phyloP scores from a whole-genome alignment of 805 yeast species.

The Candida pseudoglaebosa region DNA sequence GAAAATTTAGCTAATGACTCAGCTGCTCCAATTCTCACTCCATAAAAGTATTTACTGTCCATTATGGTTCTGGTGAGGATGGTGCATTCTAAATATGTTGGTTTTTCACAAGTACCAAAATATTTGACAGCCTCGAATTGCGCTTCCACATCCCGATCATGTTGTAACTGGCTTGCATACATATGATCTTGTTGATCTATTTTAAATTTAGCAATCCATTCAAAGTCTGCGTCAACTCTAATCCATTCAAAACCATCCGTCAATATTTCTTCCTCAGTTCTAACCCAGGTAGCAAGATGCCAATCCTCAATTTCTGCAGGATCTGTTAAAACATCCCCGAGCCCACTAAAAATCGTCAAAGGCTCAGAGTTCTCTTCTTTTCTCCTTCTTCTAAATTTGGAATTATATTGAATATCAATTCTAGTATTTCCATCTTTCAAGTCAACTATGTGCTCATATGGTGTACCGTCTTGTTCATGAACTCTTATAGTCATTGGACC shows the following conservation, averaged over 20 bases:
- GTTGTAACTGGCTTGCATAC: conserved; percentile 90
- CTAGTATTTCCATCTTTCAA: conserved; percentile 80
- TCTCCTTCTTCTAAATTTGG: conserved; percentile 81
- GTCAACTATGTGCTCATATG: conserved; percentile 95
- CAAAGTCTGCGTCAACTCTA: conserved; percentile 95
- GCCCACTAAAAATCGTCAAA: conserved; percentile 40
- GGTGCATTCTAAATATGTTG: conserved; percentile 66
- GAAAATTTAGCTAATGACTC: conserved; percentile 69
- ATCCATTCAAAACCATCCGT: conserved; percentile 97
- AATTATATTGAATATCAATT: conserved; percentile 90
- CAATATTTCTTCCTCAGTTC: conserved; percentile 62
- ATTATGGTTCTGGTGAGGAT: conserved; percentile 72
- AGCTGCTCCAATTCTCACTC: conserved; percentile 86
- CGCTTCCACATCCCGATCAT: conserved; percentile 95
- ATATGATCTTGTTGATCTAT: conserved; percentile 91
- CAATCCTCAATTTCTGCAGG: conserved; percentile 63
- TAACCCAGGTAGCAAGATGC: conserved; percentile 69
- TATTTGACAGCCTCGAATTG: conserved; percentile 78
- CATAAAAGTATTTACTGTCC: conserved; percentile 84
- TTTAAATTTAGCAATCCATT: conserved; percentile 84
- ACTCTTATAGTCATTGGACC: conserved; percentile 97
- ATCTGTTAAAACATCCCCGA: conserved; percentile 74
- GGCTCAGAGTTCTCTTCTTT: conserved; percentile 48
- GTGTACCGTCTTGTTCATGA: conserved; percentile 98
- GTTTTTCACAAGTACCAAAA: conserved; percentile 59